Conservation (phyloP, 345 rosid genomes). For the Leavenworthia alabamica region DNA sequence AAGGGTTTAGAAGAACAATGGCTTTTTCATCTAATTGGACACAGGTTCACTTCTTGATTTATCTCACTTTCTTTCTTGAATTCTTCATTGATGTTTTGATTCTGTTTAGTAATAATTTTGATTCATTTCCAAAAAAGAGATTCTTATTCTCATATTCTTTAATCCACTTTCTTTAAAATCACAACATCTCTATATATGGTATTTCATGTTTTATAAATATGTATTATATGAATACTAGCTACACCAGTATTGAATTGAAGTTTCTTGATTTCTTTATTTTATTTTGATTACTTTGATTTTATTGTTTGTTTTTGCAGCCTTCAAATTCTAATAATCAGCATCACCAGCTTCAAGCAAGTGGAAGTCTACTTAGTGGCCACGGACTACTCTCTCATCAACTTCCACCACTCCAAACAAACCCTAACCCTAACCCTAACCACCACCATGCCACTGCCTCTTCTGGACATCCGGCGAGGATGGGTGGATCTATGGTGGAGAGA, state of each 20-base stretch:
- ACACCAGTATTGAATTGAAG: not conserved
- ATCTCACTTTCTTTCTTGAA: slow-evolving; percentile 11
- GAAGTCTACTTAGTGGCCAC: slow-evolving; percentile 27
- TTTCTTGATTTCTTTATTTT: not conserved
- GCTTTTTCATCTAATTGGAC: slow-evolving; percentile 76
- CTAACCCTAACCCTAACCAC: slow-evolving; percentile 32
- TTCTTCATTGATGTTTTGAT: slow-evolving; percentile 16
- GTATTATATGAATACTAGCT: not conserved
- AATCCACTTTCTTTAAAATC: slow-evolving; percentile 33
- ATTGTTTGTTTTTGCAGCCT: slow-evolving; percentile 24
- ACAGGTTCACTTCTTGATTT: slow-evolving; percentile 43
- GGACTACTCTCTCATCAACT: slow-evolving; percentile 35
- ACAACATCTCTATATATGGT: slow-evolving; percentile 23
- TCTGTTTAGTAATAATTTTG: slow-evolving; percentile 29
- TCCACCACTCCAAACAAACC: slow-evolving; percentile 38
- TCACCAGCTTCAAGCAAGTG: slow-evolving; percentile 22
- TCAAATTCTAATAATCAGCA: slow-evolving; percentile 32
- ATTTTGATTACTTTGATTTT: slow-evolving; percentile 8
- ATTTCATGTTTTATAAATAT: slow-evolving; percentile 3
- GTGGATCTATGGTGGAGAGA: slow-evolving; percentile 68
- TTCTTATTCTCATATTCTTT: slow-evolving; percentile 49
- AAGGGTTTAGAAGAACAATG: slow-evolving; percentile 47
- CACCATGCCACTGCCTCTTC: slow-evolving; percentile 25
- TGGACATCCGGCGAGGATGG: slow-evolving; percentile 30
- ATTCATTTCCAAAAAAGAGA: slow-evolving; percentile 43